Conservation (phyloP, 2,329 filamentous ascomycete species). For the Colletotrichum liriopes region DNA sequence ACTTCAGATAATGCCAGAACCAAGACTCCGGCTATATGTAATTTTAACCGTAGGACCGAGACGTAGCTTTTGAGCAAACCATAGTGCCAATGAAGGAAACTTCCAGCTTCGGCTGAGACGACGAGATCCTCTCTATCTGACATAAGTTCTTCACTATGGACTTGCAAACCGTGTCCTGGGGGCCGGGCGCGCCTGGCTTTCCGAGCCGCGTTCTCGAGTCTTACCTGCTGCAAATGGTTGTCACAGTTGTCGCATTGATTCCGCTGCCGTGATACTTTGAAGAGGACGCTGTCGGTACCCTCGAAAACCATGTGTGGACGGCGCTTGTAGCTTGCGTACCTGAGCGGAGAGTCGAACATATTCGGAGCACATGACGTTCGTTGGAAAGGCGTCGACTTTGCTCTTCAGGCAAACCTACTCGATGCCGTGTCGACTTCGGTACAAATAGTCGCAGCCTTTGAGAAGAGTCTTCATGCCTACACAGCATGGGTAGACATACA, state of each 20-base stretch:
- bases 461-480: neutral
- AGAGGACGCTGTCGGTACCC: neutral
- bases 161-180: too few relatives aligned
- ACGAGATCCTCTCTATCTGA: neutral
- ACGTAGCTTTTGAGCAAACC: neutral
- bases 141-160: neutral
- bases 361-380: neutral
- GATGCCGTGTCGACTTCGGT: neutral
- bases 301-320: neutral
- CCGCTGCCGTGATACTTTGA: neutral
- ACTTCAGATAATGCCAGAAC: neutral
- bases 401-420: neutral
- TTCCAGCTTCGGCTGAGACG: neutral
- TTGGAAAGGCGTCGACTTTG: too few relatives aligned
- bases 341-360: neutral
- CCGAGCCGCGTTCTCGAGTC: neutral
- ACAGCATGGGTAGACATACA: too few relatives aligned
- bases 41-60: neutral
- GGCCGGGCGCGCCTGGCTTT: neutral
- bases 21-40: neutral
- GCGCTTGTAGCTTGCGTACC: neutral
- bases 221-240: neutral
- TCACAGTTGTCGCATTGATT: neutral
- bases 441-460: neutral
- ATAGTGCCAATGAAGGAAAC: neutral